Base-by-base conservation (phyloP, 495 filamentous ascomycete genomes). In the Monascus purpureus region DNA sequence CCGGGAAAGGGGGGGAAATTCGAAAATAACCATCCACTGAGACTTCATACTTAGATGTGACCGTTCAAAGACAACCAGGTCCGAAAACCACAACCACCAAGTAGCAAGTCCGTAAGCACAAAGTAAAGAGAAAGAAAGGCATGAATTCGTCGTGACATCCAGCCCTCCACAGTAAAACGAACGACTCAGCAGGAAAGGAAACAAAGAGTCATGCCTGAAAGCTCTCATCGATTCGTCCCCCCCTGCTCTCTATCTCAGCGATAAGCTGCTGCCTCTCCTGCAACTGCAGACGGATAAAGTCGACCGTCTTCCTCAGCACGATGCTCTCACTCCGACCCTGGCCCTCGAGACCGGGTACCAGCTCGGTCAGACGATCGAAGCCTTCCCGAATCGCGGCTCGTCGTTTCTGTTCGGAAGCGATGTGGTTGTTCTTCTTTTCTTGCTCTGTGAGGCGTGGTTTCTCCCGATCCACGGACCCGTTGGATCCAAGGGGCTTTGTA, bases 361-460 rank as follows among this genome's bases (percentile, higher is more conserved):
- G 64, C 27, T 75, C 69, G n/a, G 80, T 78, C 2, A 95, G 65
- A 13, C 73, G 65, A 53, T 94, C 86, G 41, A 90, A 93, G n/a
- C 79, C 82, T 18, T 80, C 73, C 17, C 87, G 72, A 38, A 95
- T 93, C 3, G 78, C 79, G 41, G 80, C 71, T 18, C 87, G 77
- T 8, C 87, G 78, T 55, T 93, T 93, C 50, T 92, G 80, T 52
- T 95, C 87, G 1, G 80, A 86, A 6, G 72, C 73, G 41, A 93
- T 90, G 47, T 93, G 86, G 43, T 93, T 94, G 38, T 73, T 73
- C 56, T 90, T 92, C 64, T 90, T 93, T 50, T 93, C 79, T 37
- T 80, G 70, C 33, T 87, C 82, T 2, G 79, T 84, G 34, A 93
- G 63, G 13, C 83, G 74, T n/a, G 80, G 80, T 42, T 75, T 77